These are phyloP conservation scores for Penicillium paxilli DNA, from an alignment of 495 filamentous ascomycete genomes.

Conservation along the genomic window DNA sequence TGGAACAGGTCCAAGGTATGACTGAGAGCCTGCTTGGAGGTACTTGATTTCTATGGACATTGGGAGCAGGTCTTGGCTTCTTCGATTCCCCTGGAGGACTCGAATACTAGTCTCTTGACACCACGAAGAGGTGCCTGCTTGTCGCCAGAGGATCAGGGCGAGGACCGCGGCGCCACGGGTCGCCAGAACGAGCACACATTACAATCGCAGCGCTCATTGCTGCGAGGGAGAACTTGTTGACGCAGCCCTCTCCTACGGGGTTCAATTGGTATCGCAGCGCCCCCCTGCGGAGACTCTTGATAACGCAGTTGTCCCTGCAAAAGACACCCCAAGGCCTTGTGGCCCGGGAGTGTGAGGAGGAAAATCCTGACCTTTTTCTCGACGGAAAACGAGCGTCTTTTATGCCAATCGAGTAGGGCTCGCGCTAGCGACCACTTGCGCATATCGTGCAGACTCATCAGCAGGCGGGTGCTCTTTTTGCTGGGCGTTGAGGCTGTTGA, in stretches of 20 bases:
- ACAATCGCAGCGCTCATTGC: background rate
- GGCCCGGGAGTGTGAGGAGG: background rate
- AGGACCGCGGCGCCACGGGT: background rate
- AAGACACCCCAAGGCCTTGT: background rate
- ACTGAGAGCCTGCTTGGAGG: no score
- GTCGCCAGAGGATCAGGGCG: background rate
- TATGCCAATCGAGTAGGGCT: background rate
- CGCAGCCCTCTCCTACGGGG: background rate
- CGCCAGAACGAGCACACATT: background rate
- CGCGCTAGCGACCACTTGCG: background rate
- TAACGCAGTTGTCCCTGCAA: background rate
- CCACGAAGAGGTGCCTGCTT: background rate
- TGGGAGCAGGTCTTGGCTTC: background rate
- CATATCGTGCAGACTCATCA: background rate
- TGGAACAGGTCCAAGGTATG: no score
- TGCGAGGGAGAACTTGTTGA: background rate
- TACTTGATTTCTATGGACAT: background rate
- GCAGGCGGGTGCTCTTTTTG: background rate
- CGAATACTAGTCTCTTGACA: background rate
- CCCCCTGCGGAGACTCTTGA: background rate
- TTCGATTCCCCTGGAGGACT: background rate
- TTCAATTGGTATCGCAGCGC: background rate
- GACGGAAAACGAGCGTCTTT: background rate
- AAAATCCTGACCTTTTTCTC: background rate
- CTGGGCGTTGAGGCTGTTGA: background rate